phyloP scores from a whole-genome alignment of 177 flowering plant genomes.

The Telopea speciosissima region DNA sequence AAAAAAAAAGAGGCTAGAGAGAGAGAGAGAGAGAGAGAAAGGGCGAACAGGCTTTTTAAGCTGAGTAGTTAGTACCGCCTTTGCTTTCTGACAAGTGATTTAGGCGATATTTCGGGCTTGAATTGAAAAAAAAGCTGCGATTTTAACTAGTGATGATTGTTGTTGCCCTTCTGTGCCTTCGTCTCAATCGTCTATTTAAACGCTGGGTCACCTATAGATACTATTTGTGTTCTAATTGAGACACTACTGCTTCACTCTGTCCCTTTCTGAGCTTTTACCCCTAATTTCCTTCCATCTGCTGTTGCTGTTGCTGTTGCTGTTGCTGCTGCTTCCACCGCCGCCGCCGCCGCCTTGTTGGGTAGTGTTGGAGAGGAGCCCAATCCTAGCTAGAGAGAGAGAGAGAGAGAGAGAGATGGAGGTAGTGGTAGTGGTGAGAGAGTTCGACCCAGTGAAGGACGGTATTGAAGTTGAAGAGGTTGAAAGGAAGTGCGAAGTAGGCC shows the following conservation, averaged over 20 bases:
- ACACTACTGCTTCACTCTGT: not conserved
- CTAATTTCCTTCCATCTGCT: too few species aligned
- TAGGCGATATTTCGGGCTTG: slow-evolving; percentile 5
- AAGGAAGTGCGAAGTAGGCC: slow-evolving; percentile 79
- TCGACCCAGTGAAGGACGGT: slow-evolving; percentile 45
- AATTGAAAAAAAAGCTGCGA: too few species aligned
- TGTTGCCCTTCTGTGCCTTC: not conserved
- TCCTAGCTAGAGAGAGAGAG: not conserved
- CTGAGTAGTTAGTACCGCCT: too few species aligned
- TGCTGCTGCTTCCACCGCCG: too few species aligned
- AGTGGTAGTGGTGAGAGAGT: slow-evolving; percentile 57
- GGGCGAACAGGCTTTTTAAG: slow-evolving; percentile 5
- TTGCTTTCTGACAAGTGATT: slow-evolving; percentile 33
- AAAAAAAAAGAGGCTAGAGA: not conserved
- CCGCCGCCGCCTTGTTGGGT: too few species aligned
- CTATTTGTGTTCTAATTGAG: not conserved
- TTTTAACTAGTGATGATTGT: not conserved
- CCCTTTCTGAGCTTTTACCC: not conserved
- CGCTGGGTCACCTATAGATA: not conserved
- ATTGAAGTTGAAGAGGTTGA: slow-evolving; percentile 61
- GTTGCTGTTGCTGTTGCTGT: too few species aligned
- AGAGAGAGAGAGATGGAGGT: slow-evolving; percentile 10
- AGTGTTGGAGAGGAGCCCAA: too few species aligned
- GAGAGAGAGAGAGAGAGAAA: not conserved
- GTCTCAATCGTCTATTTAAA: not conserved